Base-by-base conservation (phyloP, 2,329 filamentous ascomycete genomes). In the Penicillium sp. region DNA sequence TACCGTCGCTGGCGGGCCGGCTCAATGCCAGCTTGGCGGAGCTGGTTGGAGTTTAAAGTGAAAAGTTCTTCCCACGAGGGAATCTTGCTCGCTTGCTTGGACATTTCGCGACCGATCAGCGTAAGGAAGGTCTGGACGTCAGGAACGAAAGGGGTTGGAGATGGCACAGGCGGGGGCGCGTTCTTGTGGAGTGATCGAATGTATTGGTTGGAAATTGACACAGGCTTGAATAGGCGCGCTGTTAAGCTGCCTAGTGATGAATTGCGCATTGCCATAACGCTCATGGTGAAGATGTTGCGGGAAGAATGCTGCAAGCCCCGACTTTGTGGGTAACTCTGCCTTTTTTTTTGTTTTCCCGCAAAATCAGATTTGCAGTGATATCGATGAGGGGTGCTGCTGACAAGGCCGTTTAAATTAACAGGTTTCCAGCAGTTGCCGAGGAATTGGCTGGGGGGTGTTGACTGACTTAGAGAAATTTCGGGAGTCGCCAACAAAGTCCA, bases 41-140 rank as follows among this genome's bases (percentile, higher is more conserved):
- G 81, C 75, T 97, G 87, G 42, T 81, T 73, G 17, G 90, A 91
- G 22, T 85, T 87, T 61, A 94, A 81, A 43, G 87, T 87, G 82
- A 97, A 97, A 43, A 99, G 85, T 6, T 90, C 84, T 50, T 94
- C 88, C 94, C 94, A 97, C 11, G 88, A 88, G 2, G 89, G 86
- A 66, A 99, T 90, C 75, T 97, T 97, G 75, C 84, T 81, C 46
- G 88, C 84, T 78, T 97, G 90, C 69, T 88, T 85, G 68, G 83
- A 86, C 67, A 97, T 85, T 66, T 87, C 87, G 61, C 94, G 92
- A 65, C 94, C 94, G 75, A 97, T 97, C 57, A 97, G 81, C 35
- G 84, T 90, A 60, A 97, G 87, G 75, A 99, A 96, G 16, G 92
- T 94, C 65, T 82, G 72, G 38, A 91, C 85, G 72, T 97, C 88